Percentiles rank a stretch among this genome's conserved stretches.
phyloP scores from a whole-genome alignment of 371 early-diverging fungal genomes.

The Mucor circinelloides region DNA sequence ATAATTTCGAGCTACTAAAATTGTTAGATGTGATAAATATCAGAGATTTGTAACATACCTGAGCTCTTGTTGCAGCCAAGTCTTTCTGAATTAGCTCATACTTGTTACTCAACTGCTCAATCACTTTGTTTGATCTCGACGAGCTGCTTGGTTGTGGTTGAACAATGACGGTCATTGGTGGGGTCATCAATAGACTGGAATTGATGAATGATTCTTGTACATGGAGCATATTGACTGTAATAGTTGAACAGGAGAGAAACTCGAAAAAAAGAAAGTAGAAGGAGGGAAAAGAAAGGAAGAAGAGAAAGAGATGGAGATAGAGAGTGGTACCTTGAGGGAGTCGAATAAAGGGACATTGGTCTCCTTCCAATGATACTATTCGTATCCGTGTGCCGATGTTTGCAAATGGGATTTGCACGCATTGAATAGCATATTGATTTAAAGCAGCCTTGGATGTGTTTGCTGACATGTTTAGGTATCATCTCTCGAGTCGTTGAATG shows the following conservation, averaged over 20 bases:
- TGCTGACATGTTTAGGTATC: no score
- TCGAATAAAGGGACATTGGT: slow-evolving; percentile 2
- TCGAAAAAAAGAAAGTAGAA: background rate
- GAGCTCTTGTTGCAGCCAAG: slow-evolving; percentile 24
- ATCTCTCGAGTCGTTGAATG: no score
- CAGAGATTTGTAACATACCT: slow-evolving; percentile 24
- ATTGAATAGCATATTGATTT: no score
- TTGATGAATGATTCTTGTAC: slow-evolving; percentile 32
- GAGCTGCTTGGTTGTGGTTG: slow-evolving; percentile 37
- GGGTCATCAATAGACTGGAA: slow-evolving; percentile 21
- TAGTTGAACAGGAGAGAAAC: background rate
- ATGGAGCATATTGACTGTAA: slow-evolving; percentile 20
- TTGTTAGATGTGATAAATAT: background rate
- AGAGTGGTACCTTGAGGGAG: background rate
- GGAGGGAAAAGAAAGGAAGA: slow-evolving; percentile 2
- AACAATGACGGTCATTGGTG: slow-evolving; percentile 25
- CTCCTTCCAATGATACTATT: no score
- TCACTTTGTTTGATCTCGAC: slow-evolving; percentile 39
- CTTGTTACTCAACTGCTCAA: slow-evolving; percentile 40
- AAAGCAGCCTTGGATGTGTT: no score
- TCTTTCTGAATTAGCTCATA: slow-evolving; percentile 36
- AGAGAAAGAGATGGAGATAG: background rate
- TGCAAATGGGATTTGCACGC: no score
- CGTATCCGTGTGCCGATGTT: no score
- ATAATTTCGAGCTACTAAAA: slow-evolving; percentile 29